phyloP scores from a whole-genome alignment of 2,329 filamentous ascomycete genomes.

The Pseudopithomyces maydicus region DNA sequence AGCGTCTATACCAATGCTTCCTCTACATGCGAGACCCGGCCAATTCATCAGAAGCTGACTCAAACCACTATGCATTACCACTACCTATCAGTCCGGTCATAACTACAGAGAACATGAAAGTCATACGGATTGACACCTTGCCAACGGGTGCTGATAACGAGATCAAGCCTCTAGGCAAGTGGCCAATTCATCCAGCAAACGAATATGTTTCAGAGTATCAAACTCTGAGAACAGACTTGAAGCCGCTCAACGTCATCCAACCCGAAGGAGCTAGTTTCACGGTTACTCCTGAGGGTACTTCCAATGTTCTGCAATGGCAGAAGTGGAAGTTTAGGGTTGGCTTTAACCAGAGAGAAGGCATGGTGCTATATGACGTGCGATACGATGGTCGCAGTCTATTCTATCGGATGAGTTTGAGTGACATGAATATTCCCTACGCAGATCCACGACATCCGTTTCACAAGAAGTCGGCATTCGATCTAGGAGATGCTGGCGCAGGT shows the following conservation, averaged over 20 bases:
- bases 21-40: constrained; percentile 68
- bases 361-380: constrained; percentile 69
- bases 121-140: constrained; percentile 71
- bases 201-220: constrained; percentile 71
- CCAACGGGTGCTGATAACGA: constrained; percentile 69
- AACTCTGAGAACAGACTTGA: constrained; percentile 64
- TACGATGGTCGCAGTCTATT: constrained; percentile 69
- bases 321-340: constrained; percentile 73
- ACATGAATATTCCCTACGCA: constrained; percentile 68
- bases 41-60: constrained; percentile 64
- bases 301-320: constrained; percentile 66
- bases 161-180: constrained; percentile 60
- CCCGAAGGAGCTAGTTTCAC: constrained; percentile 68
- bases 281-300: constrained; percentile 57
- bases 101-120: constrained; percentile 64
- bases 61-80: constrained; percentile 72
- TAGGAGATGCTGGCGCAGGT: constrained; percentile 68
- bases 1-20: constrained; percentile 66
- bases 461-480: constrained; percentile 72
- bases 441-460: constrained; percentile 71
- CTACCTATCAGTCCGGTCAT: constrained; percentile 71
- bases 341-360: constrained; percentile 72
- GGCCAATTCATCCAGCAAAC: constrained; percentile 63
- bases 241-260: constrained; percentile 68
- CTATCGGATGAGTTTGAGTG: constrained; percentile 68